Conservation (phyloP, 495 filamentous ascomycete species). For the Ramalina intermedia region DNA sequence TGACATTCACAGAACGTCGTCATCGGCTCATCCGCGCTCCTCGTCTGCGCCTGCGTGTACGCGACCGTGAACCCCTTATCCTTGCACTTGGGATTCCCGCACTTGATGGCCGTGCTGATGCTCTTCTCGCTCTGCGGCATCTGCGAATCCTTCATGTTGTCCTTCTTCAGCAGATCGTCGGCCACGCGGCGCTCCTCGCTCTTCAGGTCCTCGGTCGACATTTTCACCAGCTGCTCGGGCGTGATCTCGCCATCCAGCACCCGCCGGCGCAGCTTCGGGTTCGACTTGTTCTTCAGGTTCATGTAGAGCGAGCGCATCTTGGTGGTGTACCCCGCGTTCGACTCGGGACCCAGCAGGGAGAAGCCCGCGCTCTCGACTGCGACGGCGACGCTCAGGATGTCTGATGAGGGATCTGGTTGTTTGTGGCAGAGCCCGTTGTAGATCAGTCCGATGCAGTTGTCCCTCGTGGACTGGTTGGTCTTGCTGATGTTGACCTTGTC, state of each 20-base stretch:
- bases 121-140: slow-evolving; percentile 78
- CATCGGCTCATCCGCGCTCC: slow-evolving; percentile 66
- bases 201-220: slow-evolving; percentile 65
- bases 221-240: slow-evolving; percentile 56
- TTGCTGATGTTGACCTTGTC: slow-evolving; percentile 60
- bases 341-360: slow-evolving; percentile 47
- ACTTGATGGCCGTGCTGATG: slow-evolving; percentile 45
- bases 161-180: slow-evolving; percentile 58
- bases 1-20: slow-evolving; percentile 32
- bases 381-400: slow-evolving; percentile 50
- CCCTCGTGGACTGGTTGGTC: slow-evolving; percentile 55
- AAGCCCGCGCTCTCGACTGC: slow-evolving; percentile 64
- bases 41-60: slow-evolving; percentile 91
- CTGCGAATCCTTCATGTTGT: slow-evolving; percentile 93
- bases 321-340: slow-evolving; percentile 52
- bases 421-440: slow-evolving; percentile 53
- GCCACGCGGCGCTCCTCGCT: slow-evolving; percentile 51
- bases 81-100: slow-evolving; percentile 58
- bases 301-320: slow-evolving; percentile 87
- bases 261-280: slow-evolving; percentile 54
- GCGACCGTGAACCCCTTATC: slow-evolving; percentile 85
- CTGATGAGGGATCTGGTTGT: slow-evolving; percentile 30
- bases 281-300: slow-evolving; percentile 86
- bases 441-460: slow-evolving; percentile 76
- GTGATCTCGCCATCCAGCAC: slow-evolving; percentile 61